Percentiles rank a stretch among this genome's conserved stretches.
Evolutionary conservation across 345 rosid genomes (phyloP).

Genomic region (Turnera subulata): DNA sequence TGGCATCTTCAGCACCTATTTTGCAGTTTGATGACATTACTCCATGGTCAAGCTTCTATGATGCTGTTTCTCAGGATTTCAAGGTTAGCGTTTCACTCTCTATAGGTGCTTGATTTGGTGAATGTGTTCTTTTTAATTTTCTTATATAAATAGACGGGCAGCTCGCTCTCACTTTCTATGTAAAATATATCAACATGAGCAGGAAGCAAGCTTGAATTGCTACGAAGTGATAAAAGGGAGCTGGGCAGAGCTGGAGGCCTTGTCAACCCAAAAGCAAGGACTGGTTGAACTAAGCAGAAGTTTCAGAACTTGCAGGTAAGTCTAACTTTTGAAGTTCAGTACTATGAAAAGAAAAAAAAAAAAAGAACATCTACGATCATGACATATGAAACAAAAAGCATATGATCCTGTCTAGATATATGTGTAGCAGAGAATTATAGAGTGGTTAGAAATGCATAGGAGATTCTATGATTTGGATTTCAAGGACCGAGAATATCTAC

Average conservation of each 20-base stretch:
- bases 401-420: no score
- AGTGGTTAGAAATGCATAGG: no score
- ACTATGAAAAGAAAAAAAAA: no score
- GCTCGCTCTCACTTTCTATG: conserved; percentile 2
- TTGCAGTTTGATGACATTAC: conserved; percentile 63
- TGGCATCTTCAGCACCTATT: conserved; percentile 82
- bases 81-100: conserved; percentile 36
- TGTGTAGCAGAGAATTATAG: no score
- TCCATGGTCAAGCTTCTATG: conserved; percentile 71
- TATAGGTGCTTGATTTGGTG: no score
- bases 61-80: conserved; percentile 66
- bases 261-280: conserved; percentile 43
- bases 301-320: conserved; percentile 67
- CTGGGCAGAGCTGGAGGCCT: conserved; percentile 61
- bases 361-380: no score
- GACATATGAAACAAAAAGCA: no score
- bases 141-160: no score
- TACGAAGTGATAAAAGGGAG: conserved; percentile 64
- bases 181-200: conserved; percentile 11
- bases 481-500: no score
- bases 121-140: no score
- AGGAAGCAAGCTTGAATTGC: conserved; percentile 69
- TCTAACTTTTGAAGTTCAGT: no score
- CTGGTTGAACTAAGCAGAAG: conserved; percentile 51
- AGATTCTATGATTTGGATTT: no score